phyloP scores from a whole-genome alignment of 768 basidiomycete genomes.

The Tubosaeta brunneosetosa region DNA sequence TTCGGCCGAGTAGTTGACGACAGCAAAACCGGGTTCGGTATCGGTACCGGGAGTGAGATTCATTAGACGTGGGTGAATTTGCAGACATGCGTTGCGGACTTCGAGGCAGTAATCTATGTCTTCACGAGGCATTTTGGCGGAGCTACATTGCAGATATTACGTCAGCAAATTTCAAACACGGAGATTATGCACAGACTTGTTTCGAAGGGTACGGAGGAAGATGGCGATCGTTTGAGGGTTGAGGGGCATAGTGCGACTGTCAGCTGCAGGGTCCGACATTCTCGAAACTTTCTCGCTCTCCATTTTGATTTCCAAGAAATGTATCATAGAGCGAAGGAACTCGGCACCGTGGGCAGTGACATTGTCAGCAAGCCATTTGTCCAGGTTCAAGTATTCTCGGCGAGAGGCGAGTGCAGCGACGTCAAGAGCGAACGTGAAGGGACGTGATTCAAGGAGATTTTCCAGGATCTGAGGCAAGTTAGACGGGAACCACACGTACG shows the following conservation, averaged over 20 bases:
- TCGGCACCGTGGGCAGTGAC: slow-evolving; percentile 77
- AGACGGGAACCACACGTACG: background rate
- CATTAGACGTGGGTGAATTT: slow-evolving; percentile 95
- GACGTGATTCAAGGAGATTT: slow-evolving; percentile 83
- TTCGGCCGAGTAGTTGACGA: slow-evolving; percentile 82
- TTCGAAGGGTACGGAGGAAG: slow-evolving; percentile 84
- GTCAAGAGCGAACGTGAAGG: slow-evolving; percentile 88
- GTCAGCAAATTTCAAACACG: slow-evolving; percentile 2
- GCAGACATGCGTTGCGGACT: slow-evolving; percentile 88
- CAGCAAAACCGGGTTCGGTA: slow-evolving; percentile 85
- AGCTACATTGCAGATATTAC: slow-evolving; percentile 38
- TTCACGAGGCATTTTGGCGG: slow-evolving; percentile 65
- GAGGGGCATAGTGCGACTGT: slow-evolving; percentile 81
- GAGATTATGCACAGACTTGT: slow-evolving; percentile 50
- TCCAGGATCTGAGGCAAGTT: slow-evolving; percentile 67
- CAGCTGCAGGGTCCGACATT: slow-evolving; percentile 71
- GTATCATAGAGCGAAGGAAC: slow-evolving; percentile 82
- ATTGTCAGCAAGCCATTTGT: slow-evolving; percentile 94
- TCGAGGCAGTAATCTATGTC: slow-evolving; percentile 86
- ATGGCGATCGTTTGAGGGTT: slow-evolving; percentile 87
- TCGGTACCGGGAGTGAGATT: slow-evolving; percentile 84
- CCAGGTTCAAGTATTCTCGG: slow-evolving; percentile 89
- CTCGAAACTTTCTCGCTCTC: slow-evolving; percentile 77
- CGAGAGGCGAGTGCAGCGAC: slow-evolving; percentile 91
- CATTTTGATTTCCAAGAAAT: slow-evolving; percentile 91